Percentiles rank a stretch among this genome's conserved stretches.
phyloP scores from a whole-genome alignment of 768 basidiomycete genomes.

The Tulasnella sp. region DNA sequence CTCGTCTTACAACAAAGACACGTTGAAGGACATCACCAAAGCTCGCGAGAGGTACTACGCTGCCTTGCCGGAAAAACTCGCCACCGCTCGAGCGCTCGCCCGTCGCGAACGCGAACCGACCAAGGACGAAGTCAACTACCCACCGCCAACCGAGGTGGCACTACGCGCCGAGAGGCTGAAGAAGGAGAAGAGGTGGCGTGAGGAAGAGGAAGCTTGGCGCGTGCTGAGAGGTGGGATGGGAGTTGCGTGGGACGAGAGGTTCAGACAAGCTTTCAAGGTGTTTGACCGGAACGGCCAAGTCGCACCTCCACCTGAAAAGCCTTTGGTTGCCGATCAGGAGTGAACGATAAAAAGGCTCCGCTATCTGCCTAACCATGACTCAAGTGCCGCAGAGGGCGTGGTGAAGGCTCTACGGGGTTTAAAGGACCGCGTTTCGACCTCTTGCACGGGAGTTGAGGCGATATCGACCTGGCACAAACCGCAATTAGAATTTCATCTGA shows the following conservation, averaged over 20 bases:
- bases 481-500: background rate
- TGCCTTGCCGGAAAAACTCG: conserved; percentile 60
- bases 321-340: background rate
- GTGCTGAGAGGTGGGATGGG: conserved; percentile 61
- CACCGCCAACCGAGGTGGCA: conserved; percentile 85
- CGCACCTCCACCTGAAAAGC: conserved; percentile 9
- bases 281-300: conserved; percentile 42
- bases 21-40: conserved; percentile 58
- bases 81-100: conserved; percentile 69
- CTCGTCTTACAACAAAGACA: conserved; percentile 48
- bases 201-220: conserved; percentile 74
- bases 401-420: background rate
- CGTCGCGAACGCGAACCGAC: conserved; percentile 77
- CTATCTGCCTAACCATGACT: background rate
- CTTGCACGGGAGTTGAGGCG: conserved; percentile 11
- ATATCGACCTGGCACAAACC: background rate
- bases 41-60: conserved; percentile 75
- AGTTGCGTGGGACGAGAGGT: conserved; percentile 76
- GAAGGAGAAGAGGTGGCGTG: conserved; percentile 73
- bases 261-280: conserved; percentile 56
- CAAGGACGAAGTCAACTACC: conserved; percentile 70
- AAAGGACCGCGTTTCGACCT: background rate
- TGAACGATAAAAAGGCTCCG: background rate
- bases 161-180: conserved; percentile 77
- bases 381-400: background rate